Percentiles rank a stretch among this genome's conserved stretches.
These are phyloP conservation scores for Candida krabiensis DNA, from an alignment of 805 yeast genomes.

Conservation along the genomic window DNA sequence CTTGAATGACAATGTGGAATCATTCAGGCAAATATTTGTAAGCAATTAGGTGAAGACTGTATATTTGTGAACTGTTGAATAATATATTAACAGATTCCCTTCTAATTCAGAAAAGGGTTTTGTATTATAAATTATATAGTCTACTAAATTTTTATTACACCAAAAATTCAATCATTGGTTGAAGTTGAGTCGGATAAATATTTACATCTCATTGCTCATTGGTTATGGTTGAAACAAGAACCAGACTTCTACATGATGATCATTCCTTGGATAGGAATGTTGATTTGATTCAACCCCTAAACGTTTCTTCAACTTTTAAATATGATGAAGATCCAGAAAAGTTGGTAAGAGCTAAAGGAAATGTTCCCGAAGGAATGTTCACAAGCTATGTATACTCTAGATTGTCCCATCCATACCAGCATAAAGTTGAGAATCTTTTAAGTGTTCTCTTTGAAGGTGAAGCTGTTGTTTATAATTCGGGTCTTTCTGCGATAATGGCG, in stretches of 20 bases:
- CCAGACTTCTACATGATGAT: slow-evolving; percentile 32
- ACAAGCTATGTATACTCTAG: slow-evolving; percentile 58
- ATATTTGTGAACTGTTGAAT: no score
- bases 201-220: no score
- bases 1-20: no score
- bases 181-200: no score
- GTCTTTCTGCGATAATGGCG: slow-evolving; percentile 77
- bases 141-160: no score
- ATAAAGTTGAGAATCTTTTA: slow-evolving; percentile 63
- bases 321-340: slow-evolving; percentile 60
- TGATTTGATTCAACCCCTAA: slow-evolving; percentile 77
- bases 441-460: slow-evolving; percentile 58
- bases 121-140: no score
- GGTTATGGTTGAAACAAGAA: background rate
- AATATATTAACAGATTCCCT: no score
- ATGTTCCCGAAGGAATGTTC: slow-evolving; percentile 18
- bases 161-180: no score
- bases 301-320: slow-evolving; percentile 72
- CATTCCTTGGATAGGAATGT: slow-evolving; percentile 45
- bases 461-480: slow-evolving; percentile 70
- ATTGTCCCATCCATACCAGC: slow-evolving; percentile 66
- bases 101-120: no score
- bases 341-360: slow-evolving; percentile 44
- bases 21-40: no score
- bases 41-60: no score